These are phyloP conservation scores for Raffaelea albimanens DNA, from an alignment of 2,329 filamentous ascomycete genomes.

Conservation along the genomic window DNA sequence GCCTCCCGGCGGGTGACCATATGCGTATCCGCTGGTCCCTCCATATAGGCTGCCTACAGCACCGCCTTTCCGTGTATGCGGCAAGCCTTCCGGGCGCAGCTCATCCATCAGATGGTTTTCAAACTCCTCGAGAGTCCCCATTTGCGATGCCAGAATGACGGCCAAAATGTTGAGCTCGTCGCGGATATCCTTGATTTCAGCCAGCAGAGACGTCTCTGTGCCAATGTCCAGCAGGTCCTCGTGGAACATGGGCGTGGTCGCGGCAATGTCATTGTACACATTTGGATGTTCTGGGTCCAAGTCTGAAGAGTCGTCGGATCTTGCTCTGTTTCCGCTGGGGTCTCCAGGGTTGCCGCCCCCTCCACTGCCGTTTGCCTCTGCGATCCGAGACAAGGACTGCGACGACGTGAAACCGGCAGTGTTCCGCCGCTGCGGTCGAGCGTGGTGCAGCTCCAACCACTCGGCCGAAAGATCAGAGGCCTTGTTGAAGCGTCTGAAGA, in stretches of 20 bases:
- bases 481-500: conserved; percentile 50
- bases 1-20: too few species aligned
- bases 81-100: conserved; percentile 6
- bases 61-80: background rate
- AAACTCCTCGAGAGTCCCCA: conserved; percentile 24
- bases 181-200: conserved; percentile 57
- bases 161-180: conserved; percentile 57
- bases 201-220: conserved; percentile 48
- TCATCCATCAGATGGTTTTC: conserved; percentile 29
- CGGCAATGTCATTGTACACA: too few species aligned
- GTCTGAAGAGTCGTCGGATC: background rate
- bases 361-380: background rate
- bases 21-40: background rate
- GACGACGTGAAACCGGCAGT: background rate
- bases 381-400: background rate
- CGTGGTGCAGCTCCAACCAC: conserved; percentile 37
- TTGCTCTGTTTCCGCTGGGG: background rate
- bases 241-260: conserved; percentile 28
- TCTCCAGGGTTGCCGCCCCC: too few species aligned
- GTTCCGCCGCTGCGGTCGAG: background rate
- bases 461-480: conserved; percentile 47
- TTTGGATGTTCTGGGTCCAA: background rate
- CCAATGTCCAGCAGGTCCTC: conserved; percentile 50
- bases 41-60: background rate
- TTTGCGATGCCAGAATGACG: conserved; percentile 21